These are phyloP conservation scores for Plasmodium cynomolgi DNA, from an alignment of 169 alveolate genomes.

Conservation along the genomic window DNA sequence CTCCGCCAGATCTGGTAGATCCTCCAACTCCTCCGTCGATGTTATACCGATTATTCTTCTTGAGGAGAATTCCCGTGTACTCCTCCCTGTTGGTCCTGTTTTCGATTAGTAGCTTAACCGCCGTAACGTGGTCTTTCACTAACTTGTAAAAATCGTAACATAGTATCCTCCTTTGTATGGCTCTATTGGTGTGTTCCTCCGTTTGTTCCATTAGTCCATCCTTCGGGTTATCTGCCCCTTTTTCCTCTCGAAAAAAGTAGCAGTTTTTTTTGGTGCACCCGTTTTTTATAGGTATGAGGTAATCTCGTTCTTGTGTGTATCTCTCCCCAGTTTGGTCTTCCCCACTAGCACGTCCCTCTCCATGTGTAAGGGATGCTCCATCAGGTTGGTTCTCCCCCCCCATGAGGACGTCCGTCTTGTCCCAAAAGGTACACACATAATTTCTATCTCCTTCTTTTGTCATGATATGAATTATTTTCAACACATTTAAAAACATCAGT, in stretches of 20 bases:
- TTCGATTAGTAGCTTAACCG: slow-evolving; percentile 24
- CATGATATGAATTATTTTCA: slow-evolving; percentile 7
- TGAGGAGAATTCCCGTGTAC: slow-evolving; percentile 53
- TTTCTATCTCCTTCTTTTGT: background rate
- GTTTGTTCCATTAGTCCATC: background rate
- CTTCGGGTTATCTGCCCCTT: background rate
- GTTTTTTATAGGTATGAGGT: background rate
- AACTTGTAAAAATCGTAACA: slow-evolving; percentile 29
- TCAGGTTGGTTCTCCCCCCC: background rate
- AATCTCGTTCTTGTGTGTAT: background rate
- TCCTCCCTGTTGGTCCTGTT: slow-evolving; percentile 37
- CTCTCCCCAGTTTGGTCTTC: background rate
- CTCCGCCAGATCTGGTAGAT: background rate
- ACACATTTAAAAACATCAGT: slow-evolving; percentile 22
- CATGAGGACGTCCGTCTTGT: background rate
- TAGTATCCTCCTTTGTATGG: slow-evolving; percentile 13
- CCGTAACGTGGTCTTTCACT: background rate
- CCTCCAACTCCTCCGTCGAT: background rate
- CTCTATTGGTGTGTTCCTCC: background rate
- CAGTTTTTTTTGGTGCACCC: slow-evolving; percentile 39
- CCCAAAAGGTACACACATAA: slow-evolving; percentile 54
- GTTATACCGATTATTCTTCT: slow-evolving; percentile 45
- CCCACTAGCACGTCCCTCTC: background rate
- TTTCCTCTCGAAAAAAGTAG: slow-evolving; percentile 11
- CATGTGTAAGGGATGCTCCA: background rate